Evolutionary conservation across 257 asterid genomes (phyloP), one percentile per base, ranked within the genome.

Genomic region (Solanum neorickii): DNA sequence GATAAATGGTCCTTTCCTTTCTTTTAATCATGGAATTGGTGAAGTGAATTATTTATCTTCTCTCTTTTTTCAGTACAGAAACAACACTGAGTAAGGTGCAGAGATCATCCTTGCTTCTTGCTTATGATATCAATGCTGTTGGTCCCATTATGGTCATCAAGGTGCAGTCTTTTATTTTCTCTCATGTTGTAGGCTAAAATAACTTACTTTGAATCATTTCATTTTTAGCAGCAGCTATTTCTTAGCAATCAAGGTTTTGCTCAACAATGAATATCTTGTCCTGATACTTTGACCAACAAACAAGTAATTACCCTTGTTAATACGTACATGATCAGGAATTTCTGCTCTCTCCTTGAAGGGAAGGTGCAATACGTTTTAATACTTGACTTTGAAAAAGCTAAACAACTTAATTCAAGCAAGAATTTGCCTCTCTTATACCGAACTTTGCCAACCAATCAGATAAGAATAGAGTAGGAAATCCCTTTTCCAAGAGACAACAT

Each of bases 1-100:
- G 7, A 59, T 52, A 31, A 31, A 20, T 80, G 27, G 23, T 37
- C 69, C 6, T 68, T 49, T 86, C 56, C 87, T 42, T 21, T 15
- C 46, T 59, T 87, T 86, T 69, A 41, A 49, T 10, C 85, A 11
- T 23, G 65, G 82, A 41, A 73, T 59, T 44, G 15, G 72, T 80
- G 44, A 87, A 88, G 86, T 90, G 88, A 89, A 82, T 85, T 73
- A 84, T 82, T 74, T 27, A 83, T 59, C 39, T 86, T 87, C 86
- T 70, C 62, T 87, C 80, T 83, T 76, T 88, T 90, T 92, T 86
- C 94, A 87, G 94, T 92, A 89, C 98, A 96, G 99, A 97, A 92
- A 97, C 99, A 82, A 97, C 99, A 60, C 88, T 97, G 94, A 95
- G 90, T 93, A 96, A 94, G 91, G 95, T 95, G 86, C 91, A 95